Evolutionary conservation across 1,284 basidiomycete species (phyloP), one percentile per base, ranked within the genome.

Genomic region (Irpex sp.): DNA sequence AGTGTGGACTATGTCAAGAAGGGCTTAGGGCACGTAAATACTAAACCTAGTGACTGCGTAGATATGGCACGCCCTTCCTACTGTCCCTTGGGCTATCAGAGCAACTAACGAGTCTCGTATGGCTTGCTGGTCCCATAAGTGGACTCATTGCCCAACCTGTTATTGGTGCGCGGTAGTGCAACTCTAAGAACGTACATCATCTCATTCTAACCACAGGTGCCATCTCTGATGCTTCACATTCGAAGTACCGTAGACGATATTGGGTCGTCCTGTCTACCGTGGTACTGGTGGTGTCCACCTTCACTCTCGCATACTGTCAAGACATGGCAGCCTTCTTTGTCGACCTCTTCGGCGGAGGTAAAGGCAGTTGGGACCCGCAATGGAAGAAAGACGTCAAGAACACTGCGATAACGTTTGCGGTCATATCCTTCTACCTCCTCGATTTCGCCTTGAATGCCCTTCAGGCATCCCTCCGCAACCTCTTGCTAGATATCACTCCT

Each of bases 381-480:
- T 83, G 88, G 65, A 81, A 82, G 60, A 81, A 81, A 52, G 78
- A 84, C 68, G 92, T 89, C 63, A 65, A 82, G 56, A 84, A 82
- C 66, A 87, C 85, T 15, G 86, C 93, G 8, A 96, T 97, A 65
- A 85, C 81, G 38, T 86, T 98, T 59, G 96, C 96, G 1, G 85
- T 99, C n/a, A 79, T 91, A 11, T 91, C 92, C 1, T 98, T 99
- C 76, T 98, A 97, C 76, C 76, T 96, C 58, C 82, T 98, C 31
- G 97, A 98, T 75, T 98, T 98, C 75, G 93, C 94, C 6, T 83
- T 99, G 65, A 99, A 99, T 74, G 94, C 93, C 2, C 79, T 98
- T 54, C 96, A 98, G 83, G 96, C 95, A 0, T 95, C 95, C 2
- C 79, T 97, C 19, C 84, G 96, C 40, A 97, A 97, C 72, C 85